These are phyloP conservation scores for Podila horticola DNA, from an alignment of 192 early-diverging fungal species.

Conservation along the genomic window DNA sequence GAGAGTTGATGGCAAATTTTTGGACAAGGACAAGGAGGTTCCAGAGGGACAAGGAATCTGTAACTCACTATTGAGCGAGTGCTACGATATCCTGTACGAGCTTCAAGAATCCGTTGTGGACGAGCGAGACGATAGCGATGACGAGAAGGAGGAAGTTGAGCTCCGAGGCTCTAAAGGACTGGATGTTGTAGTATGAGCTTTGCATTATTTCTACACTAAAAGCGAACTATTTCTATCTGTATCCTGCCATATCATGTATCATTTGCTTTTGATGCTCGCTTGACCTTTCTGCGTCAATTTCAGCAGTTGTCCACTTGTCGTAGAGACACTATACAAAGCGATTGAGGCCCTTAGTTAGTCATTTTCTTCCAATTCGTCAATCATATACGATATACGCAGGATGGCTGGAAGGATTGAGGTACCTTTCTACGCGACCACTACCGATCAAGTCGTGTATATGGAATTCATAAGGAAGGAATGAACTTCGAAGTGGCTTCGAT, in stretches of 20 bases:
- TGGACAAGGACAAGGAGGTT: constrained; percentile 81
- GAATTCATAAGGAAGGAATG: constrained; percentile 53
- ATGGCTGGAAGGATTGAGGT: background rate
- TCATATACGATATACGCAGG: background rate
- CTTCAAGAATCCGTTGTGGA: constrained; percentile 68
- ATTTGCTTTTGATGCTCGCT: constrained; percentile 34
- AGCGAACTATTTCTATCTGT: background rate
- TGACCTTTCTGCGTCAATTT: constrained; percentile 58
- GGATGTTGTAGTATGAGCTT: constrained; percentile 34
- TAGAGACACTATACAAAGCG: constrained; percentile 22
- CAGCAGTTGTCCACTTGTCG: constrained; percentile 57
- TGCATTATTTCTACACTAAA: background rate
- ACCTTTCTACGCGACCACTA: constrained; percentile 62
- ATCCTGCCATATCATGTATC: background rate
- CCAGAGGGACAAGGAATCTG: constrained; percentile 91
- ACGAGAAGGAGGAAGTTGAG: constrained; percentile 10
- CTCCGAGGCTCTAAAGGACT: constrained; percentile 40
- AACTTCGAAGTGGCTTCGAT: constrained; percentile 47
- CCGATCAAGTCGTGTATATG: constrained; percentile 60
- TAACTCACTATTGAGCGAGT: constrained; percentile 86
- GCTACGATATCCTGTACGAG: constrained; percentile 87
- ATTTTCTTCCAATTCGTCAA: no score
- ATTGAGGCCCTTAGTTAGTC: background rate
- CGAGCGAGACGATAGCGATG: constrained; percentile 22
- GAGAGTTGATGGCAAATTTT: constrained; percentile 87